A percentile compares a stretch with the other conserved stretches of the same genome.
Evolutionary conservation across 345 rosid genomes (phyloP).

Genomic region (Eucalyptus tenuipes): DNA sequence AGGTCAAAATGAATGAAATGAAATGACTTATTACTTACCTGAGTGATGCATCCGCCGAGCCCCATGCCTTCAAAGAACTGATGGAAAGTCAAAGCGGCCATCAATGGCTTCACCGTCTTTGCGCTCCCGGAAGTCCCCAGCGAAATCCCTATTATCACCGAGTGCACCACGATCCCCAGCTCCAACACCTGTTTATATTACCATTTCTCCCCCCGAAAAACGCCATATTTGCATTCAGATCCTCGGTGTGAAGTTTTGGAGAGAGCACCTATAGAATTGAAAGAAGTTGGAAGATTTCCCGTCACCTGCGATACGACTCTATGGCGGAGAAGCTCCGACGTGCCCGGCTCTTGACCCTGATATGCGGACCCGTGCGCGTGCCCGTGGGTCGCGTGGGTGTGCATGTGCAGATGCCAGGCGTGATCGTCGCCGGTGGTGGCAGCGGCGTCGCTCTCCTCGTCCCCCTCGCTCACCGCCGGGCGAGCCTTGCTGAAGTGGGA

Average conservation of each 20-base stretch:
- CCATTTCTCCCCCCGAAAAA: neutral
- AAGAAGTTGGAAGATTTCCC: neutral
- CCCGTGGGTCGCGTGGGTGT: constrained; percentile 20
- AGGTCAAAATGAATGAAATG: neutral
- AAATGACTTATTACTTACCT: constrained; percentile 4
- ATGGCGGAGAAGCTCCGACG: constrained; percentile 12
- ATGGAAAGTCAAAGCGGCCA: constrained; percentile 63
- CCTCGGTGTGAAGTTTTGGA: neutral
- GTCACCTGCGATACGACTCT: constrained; percentile 27
- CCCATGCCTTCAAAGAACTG: constrained; percentile 81
- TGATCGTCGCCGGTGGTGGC: neutral
- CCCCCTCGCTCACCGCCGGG: constrained; percentile 1
- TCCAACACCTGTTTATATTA: constrained; percentile 35
- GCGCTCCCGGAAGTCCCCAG: constrained; percentile 52
- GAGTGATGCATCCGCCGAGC: constrained; percentile 57
- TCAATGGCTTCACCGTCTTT: constrained; percentile 28
- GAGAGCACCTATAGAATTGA: neutral
- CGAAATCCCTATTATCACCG: constrained; percentile 56
- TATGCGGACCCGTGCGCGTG: constrained; percentile 22
- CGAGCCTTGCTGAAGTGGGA: constrained; percentile 9
- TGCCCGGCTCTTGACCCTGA: constrained; percentile 2
- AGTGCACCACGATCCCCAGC: constrained; percentile 63
- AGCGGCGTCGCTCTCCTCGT: neutral
- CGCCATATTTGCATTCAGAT: neutral
- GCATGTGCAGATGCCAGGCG: constrained; percentile 6